Percentiles rank a stretch among this genome's conserved stretches.
These are phyloP conservation scores for Gastrolobium villosum DNA, from an alignment of 306 rosid species.

Conservation along the genomic window DNA sequence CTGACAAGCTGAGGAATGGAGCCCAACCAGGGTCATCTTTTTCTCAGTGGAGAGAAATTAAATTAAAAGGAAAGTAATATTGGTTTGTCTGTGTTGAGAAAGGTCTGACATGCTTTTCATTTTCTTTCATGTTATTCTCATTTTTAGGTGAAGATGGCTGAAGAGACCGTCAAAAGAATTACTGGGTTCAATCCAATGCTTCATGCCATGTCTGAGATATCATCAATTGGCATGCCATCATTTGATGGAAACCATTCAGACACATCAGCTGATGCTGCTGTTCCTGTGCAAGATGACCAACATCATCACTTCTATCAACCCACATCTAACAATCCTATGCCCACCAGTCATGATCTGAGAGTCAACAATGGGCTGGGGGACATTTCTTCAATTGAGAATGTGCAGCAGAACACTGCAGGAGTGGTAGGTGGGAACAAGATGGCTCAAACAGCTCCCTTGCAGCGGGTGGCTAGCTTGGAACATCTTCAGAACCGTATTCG, in stretches of 20 bases:
- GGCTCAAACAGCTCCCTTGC: conserved; percentile 69
- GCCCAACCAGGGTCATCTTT: conserved; percentile 18
- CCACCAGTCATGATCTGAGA: conserved; percentile 54
- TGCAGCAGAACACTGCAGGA: conserved; percentile 58
- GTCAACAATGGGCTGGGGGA: conserved; percentile 61
- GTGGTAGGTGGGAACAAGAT: conserved; percentile 63
- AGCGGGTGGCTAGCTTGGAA: conserved; percentile 97
- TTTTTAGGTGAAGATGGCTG: conserved; percentile 90
- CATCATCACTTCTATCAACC: conserved; percentile 67
- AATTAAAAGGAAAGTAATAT: not conserved
- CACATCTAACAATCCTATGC: conserved; percentile 50
- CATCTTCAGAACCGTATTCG: conserved; percentile 91
- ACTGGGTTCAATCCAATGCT: conserved; percentile 76
- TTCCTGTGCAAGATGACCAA: conserved; percentile 74
- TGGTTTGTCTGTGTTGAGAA: not conserved
- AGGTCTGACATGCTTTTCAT: conserved; percentile 34
- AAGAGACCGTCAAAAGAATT: conserved; percentile 83
- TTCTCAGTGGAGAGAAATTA: conserved; percentile 3
- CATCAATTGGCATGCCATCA: conserved; percentile 69
- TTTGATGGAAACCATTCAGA: conserved; percentile 83
- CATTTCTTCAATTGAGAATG: conserved; percentile 64
- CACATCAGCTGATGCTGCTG: conserved; percentile 77
- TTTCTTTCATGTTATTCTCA: conserved; percentile 36
- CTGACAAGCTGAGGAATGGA: conserved; percentile 36
- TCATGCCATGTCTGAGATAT: conserved; percentile 65